A percentile compares a stretch with the other conserved stretches of the same genome.
phyloP scores from a whole-genome alignment of 495 filamentous ascomycete species.

The Cercophora newfieldiana region DNA sequence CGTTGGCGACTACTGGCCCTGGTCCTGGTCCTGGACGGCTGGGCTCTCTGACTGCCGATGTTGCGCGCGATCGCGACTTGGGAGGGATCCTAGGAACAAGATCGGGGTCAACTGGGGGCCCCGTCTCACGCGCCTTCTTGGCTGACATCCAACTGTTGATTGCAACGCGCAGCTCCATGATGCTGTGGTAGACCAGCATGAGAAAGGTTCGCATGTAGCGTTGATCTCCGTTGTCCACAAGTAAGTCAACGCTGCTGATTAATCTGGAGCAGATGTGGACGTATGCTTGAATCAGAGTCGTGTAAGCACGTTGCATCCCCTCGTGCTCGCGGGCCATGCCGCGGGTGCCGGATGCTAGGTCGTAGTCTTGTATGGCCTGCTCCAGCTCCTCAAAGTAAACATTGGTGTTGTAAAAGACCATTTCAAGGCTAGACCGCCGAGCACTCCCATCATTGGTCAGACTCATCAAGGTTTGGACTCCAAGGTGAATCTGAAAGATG shows the following conservation, averaged over 20 bases:
- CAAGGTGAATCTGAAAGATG: slow-evolving; percentile 73
- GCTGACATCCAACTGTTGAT: slow-evolving; percentile 21
- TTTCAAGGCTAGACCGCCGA: slow-evolving; percentile 68
- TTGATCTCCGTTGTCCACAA: slow-evolving; percentile 69
- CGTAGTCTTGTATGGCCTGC: slow-evolving; percentile 64
- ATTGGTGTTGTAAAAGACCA: slow-evolving; percentile 72
- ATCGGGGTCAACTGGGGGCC: background rate
- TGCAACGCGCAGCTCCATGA: slow-evolving; percentile 65
- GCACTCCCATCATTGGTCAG: slow-evolving; percentile 65
- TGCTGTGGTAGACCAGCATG: slow-evolving; percentile 72
- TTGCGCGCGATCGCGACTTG: slow-evolving; percentile 11
- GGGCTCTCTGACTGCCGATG: slow-evolving; percentile 6
- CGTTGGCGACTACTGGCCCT: background rate
- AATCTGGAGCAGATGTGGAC: slow-evolving; percentile 68
- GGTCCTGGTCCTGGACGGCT: background rate
- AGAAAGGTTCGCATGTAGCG: slow-evolving; percentile 76
- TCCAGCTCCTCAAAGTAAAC: slow-evolving; percentile 71
- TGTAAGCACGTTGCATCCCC: slow-evolving; percentile 59
- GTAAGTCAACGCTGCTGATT: slow-evolving; percentile 62
- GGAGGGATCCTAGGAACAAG: slow-evolving; percentile 1
- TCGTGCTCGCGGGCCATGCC: slow-evolving; percentile 56
- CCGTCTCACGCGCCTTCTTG: background rate
- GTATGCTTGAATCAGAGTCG: slow-evolving; percentile 71
- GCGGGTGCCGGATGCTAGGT: slow-evolving; percentile 51
- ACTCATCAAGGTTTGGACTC: slow-evolving; percentile 66